Evolutionary conservation across 805 yeast genomes (phyloP), one percentile per base, ranked within the genome.

Genomic region (Barnettozyma californica): DNA sequence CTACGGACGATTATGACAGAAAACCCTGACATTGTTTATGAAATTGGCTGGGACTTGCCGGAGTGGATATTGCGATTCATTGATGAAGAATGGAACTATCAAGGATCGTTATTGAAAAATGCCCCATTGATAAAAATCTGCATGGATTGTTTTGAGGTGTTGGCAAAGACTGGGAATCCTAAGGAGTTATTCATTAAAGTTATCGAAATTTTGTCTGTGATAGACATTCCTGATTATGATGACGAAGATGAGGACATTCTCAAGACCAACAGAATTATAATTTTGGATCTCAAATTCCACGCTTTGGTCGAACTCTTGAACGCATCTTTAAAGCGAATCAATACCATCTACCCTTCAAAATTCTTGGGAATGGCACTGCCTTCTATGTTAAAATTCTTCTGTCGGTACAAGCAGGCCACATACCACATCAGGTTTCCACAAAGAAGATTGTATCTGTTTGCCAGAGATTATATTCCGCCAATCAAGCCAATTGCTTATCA

Each of bases 41-140:
- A 83, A 55, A 80, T 90, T 51, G 96, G 95, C 2, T 91, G 97
- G 97, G 97, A 91, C 64, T 61, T 91, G n/a, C 96, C 96, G 1
- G 75, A 74, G 29, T 66, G 87, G 44, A 55, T 91, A 7, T 58
- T 88, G 41, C 71, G 72, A 9, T 86, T 75, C 61, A 61, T 84
- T n/a, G 69, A 69, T 23, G 46, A 60, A 8, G 66, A 65, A 13
- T 57, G 80, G 69, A 52, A 68, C 60, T 48, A 67, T 57, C 63
- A 73, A n/a, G 74, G 76, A 44, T 62, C 73, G 49, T 64, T 74
- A 38, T 11, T n/a, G 34, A 27, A 5, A 31, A 34, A 23, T 27
- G 18, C 41, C 16, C 43, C 27, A 16, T 16, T 35, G 31, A 57
- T 49, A 9, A 62, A 59, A 51, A 54, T 53, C 5, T 35, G 55